These are phyloP conservation scores for Tetratostichococcus sp. DNA, from an alignment of 139 green algal species.

Conservation along the genomic window DNA sequence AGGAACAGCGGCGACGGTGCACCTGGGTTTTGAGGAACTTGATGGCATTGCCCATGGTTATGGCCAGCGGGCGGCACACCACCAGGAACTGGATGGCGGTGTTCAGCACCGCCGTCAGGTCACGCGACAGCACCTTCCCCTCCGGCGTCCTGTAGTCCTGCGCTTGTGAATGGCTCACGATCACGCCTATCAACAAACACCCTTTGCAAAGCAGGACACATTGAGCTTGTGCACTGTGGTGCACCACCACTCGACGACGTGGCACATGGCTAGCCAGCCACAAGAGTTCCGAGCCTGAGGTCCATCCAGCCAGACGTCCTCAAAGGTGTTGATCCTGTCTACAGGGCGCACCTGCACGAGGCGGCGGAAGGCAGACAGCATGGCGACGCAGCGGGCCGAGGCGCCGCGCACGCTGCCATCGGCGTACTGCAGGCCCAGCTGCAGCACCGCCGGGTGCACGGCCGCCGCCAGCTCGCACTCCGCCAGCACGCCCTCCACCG, in stretches of 20 bases:
- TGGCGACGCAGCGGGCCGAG: constrained; percentile 81
- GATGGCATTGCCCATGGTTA: constrained; percentile 91
- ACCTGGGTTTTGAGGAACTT: constrained; percentile 73
- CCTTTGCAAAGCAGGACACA: no score
- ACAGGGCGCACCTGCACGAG: constrained; percentile 61
- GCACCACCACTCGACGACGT: no score
- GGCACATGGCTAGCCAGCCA: no score
- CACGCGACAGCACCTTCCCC: constrained; percentile 65
- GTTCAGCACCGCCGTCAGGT: constrained; percentile 76
- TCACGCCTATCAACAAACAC: no score
- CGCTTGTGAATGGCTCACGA: background rate
- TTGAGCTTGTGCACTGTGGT: background rate
- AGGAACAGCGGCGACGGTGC: no score
- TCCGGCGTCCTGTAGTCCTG: constrained; percentile 69
- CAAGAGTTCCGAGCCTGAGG: no score
- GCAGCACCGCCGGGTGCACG: constrained; percentile 68
- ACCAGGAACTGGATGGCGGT: constrained; percentile 81
- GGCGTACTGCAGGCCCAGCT: constrained; percentile 77
- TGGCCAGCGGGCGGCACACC: constrained; percentile 75
- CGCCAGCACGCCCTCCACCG: constrained; percentile 15
- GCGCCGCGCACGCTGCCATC: constrained; percentile 70
- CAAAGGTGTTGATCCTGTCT: no score
- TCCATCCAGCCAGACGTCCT: no score
- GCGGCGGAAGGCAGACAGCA: constrained; percentile 72
- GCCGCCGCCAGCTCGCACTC: constrained; percentile 14